A percentile compares a stretch with the other conserved stretches of the same genome.
These are phyloP conservation scores for Psilocybe subaeruginosa DNA, from an alignment of 768 basidiomycete species.

Conservation along the genomic window DNA sequence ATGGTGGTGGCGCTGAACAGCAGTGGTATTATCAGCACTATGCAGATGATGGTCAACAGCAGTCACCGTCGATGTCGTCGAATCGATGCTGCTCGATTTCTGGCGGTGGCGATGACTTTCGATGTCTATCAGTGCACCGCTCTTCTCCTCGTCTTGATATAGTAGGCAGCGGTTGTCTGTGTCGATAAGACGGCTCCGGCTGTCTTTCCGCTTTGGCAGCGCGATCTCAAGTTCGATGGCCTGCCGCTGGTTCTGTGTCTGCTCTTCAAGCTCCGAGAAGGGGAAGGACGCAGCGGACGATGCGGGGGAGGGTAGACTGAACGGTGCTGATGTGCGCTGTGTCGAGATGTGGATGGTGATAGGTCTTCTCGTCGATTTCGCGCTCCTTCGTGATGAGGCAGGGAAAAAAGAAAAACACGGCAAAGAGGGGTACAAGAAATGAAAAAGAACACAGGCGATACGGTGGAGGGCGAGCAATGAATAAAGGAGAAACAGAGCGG, in stretches of 20 bases:
- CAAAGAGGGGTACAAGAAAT: conserved; percentile 7
- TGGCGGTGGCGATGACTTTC: neutral
- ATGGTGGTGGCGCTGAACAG: neutral
- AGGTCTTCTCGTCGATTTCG: conserved; percentile 16
- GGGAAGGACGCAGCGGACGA: conserved; percentile 14
- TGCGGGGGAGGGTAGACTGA: conserved; percentile 17
- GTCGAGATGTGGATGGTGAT: conserved; percentile 27
- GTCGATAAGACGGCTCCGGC: conserved; percentile 16
- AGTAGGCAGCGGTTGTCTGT: neutral
- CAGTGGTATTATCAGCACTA: too few species aligned
- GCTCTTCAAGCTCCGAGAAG: neutral
- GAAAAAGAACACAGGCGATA: conserved; percentile 12
- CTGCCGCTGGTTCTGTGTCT: neutral
- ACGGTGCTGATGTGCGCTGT: conserved; percentile 21
- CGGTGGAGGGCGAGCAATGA: conserved; percentile 24
- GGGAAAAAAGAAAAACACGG: neutral
- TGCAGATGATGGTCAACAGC: conserved; percentile 3
- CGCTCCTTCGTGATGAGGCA: neutral
- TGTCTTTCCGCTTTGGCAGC: conserved; percentile 16
- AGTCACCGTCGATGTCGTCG: conserved; percentile 15
- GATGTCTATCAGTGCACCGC: neutral
- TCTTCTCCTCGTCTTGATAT: conserved; percentile 14
- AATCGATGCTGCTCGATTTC: conserved; percentile 14
- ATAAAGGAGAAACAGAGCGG: conserved; percentile 25
- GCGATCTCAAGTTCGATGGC: conserved; percentile 13